Evolutionary conservation across 805 yeast species (phyloP).

Genomic region (Candida montana): DNA sequence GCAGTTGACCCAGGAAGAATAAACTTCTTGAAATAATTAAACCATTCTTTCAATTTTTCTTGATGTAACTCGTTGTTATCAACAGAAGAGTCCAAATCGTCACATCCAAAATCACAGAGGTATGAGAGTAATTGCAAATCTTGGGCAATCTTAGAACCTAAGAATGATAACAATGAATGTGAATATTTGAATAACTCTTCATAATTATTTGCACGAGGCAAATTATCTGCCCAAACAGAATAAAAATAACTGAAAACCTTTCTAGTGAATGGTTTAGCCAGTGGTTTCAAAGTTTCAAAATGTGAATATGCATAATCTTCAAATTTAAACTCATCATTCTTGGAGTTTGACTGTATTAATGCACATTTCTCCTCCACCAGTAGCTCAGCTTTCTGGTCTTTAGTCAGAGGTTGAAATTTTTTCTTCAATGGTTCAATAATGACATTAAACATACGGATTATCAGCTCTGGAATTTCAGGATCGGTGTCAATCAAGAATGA

Average conservation of each 20-base stretch:
- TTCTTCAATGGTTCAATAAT: conserved; percentile 46
- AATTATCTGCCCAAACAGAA: conserved; percentile 39
- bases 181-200: conserved; percentile 45
- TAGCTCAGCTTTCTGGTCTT: conserved; percentile 15
- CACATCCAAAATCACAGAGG: conserved; percentile 53
- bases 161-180: conserved; percentile 43
- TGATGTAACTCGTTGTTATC: conserved; percentile 13
- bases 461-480: conserved; percentile 39
- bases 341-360: conserved; percentile 16
- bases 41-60: conserved; percentile 38
- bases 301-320: conserved; percentile 23
- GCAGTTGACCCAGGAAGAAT: conserved; percentile 52
- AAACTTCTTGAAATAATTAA: conserved; percentile 56
- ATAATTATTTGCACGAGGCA: conserved; percentile 33
- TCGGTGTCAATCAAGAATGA: conserved; percentile 58
- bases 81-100: conserved; percentile 27
- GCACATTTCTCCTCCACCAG: conserved; percentile 24
- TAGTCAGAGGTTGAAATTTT: conserved; percentile 16
- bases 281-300: conserved; percentile 28
- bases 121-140: conserved; percentile 46
- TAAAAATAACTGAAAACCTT: conserved; percentile 36
- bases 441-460: conserved; percentile 44
- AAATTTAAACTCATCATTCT: conserved; percentile 25
- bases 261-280: conserved; percentile 16
- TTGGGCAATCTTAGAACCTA: conserved; percentile 50